Conservation (phyloP, 108 stramenopile species). For the Asterionellopsis glacialis region DNA sequence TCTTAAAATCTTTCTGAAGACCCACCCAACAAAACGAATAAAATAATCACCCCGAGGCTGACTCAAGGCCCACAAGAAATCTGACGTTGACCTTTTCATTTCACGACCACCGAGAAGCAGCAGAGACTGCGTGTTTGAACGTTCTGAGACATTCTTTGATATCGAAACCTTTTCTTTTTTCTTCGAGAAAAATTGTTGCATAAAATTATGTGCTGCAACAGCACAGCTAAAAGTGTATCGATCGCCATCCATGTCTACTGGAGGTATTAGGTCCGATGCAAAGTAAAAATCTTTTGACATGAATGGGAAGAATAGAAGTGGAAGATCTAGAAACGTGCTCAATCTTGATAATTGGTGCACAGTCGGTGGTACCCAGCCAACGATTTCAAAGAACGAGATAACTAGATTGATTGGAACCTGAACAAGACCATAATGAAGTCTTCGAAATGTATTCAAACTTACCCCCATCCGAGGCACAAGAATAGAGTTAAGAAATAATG, state of each 20-base stretch:
- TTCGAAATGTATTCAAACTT: constrained; percentile 22
- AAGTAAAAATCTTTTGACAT: constrained; percentile 70
- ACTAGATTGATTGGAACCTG: constrained; percentile 37
- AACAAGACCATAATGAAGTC: constrained; percentile 46
- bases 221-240: constrained; percentile 75
- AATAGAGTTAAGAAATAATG: constrained; percentile 47
- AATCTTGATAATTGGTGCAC: constrained; percentile 31
- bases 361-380: constrained; percentile 14
- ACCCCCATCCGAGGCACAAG: constrained; percentile 45
- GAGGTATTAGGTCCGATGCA: constrained; percentile 55
- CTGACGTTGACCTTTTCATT: constrained; percentile 24
- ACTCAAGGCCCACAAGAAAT: constrained; percentile 71
- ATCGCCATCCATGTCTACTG: constrained; percentile 60
- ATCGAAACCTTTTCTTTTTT: neutral
- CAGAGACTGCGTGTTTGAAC: neutral
- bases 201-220: constrained; percentile 70
- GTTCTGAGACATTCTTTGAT: neutral
- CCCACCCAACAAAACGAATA: constrained; percentile 53
- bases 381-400: constrained; percentile 14
- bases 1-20: constrained; percentile 59
- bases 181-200: constrained; percentile 17
- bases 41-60: constrained; percentile 64
- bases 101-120: constrained; percentile 42
- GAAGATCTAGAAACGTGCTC: constrained; percentile 63
- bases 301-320: constrained; percentile 83